A percentile compares a stretch with the other conserved stretches of the same genome.
Evolutionary conservation across 2,329 filamentous ascomycete species (phyloP).

Genomic region (Xylariales sp.): DNA sequence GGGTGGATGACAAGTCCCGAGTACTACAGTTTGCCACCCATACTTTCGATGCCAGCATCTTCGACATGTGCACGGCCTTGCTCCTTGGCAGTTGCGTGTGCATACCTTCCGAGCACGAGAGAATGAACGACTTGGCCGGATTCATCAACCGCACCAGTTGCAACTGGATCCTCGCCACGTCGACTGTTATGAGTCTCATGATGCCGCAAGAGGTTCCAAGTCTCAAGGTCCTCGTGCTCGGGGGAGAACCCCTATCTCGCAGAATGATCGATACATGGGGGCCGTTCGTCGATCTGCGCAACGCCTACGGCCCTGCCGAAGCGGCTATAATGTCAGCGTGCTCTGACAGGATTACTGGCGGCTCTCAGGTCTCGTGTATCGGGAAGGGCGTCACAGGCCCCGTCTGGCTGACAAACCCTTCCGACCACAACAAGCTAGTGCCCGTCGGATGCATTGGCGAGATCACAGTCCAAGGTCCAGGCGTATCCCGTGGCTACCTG

Average conservation of each 20-base stretch:
- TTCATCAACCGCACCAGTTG: conserved; percentile 20
- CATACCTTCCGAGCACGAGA: conserved; percentile 33
- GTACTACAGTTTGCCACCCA: conserved; percentile 30
- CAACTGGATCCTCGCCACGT: conserved; percentile 23
- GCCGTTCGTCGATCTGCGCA: conserved; percentile 15
- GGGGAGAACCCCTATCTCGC: conserved; percentile 21
- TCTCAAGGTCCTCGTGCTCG: conserved; percentile 20
- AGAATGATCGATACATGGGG: conserved; percentile 19
- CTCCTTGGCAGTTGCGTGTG: conserved; percentile 35
- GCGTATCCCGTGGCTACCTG: conserved; percentile 4
- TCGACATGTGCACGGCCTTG: conserved; percentile 34
- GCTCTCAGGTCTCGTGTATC: conserved; percentile 3
- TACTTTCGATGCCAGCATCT: conserved; percentile 36
- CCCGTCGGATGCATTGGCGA: conserved; percentile 7
- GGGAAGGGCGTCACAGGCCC: neutral
- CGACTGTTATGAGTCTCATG: conserved; percentile 22
- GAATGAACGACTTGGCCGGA: conserved; percentile 31
- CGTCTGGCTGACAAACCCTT: conserved; percentile 3
- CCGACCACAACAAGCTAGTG: conserved; percentile 1
- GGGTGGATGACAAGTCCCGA: conserved; percentile 16
- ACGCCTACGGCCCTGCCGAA: conserved; percentile 22
- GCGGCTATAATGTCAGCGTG: conserved; percentile 6
- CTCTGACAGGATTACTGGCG: neutral
- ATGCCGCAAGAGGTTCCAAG: conserved; percentile 18
- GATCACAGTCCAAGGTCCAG: conserved; percentile 4